Percentiles rank a stretch among this genome's conserved stretches.
Conservation (phyloP, 2,329 filamentous ascomycete genomes). For the Apiospora saccharicola region DNA sequence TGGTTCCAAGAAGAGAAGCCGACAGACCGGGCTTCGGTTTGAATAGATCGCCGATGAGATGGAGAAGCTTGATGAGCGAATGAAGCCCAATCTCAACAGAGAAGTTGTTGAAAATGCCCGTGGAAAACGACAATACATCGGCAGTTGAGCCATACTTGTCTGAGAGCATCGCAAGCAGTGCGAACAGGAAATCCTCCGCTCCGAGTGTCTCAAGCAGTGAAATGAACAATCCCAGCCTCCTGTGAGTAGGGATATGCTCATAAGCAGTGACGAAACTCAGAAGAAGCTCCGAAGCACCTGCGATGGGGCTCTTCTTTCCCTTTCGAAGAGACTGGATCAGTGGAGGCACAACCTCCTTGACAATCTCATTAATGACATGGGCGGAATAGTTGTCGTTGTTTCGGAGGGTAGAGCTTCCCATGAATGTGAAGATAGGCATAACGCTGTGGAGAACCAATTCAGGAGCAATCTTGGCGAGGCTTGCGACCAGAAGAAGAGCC, state of each 20-base stretch:
- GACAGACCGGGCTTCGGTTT: constrained; percentile 78
- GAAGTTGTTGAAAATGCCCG: constrained; percentile 77
- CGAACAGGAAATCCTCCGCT: constrained; percentile 85
- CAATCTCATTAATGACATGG: constrained; percentile 93
- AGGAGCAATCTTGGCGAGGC: constrained; percentile 84
- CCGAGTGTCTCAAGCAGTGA: constrained; percentile 87
- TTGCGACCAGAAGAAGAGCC: constrained; percentile 86
- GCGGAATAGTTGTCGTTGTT: constrained; percentile 98
- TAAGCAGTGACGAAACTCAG: constrained; percentile 96
- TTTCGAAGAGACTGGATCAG: constrained; percentile 85
- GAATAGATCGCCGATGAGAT: constrained; percentile 77
- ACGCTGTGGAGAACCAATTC: constrained; percentile 94
- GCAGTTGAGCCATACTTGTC: constrained; percentile 85
- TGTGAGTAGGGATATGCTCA: constrained; percentile 91
- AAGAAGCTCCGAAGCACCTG: constrained; percentile 87
- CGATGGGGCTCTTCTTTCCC: constrained; percentile 78
- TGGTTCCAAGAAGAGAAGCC: constrained; percentile 70
- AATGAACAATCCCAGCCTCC: constrained; percentile 82
- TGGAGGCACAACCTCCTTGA: constrained; percentile 92
- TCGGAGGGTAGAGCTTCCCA: constrained; percentile 88
- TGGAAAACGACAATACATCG: constrained; percentile 76
- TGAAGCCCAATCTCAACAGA: constrained; percentile 78
- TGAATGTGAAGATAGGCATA: constrained; percentile 99
- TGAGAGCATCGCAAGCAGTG: constrained; percentile 86
- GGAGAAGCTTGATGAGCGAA: constrained; percentile 79